A percentile compares a stretch with the other conserved stretches of the same genome.
Evolutionary conservation across 2,329 filamentous ascomycete genomes (phyloP).

Genomic region (Nigrograna mackinnonii): DNA sequence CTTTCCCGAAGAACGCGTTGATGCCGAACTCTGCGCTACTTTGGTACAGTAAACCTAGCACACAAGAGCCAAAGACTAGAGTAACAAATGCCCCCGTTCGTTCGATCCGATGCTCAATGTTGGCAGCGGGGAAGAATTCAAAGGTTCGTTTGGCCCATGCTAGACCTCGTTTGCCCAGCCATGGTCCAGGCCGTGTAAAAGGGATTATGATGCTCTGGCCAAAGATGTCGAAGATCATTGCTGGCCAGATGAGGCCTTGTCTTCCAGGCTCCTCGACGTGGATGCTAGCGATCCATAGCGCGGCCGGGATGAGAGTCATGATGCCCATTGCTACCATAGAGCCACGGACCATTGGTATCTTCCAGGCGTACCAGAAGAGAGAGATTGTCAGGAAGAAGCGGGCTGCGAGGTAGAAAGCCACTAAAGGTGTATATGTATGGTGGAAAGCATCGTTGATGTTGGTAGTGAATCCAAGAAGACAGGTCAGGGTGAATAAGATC

Average conservation of each 20-base stretch:
- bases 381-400: conserved; percentile 58
- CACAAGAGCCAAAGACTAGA: conserved; percentile 66
- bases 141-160: conserved; percentile 44
- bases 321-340: conserved; percentile 57
- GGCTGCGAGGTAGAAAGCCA: conserved; percentile 63
- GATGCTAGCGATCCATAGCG: conserved; percentile 64
- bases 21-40: conserved; percentile 55
- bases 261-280: conserved; percentile 59
- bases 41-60: conserved; percentile 65
- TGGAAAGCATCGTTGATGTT: conserved; percentile 62
- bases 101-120: conserved; percentile 69
- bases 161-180: conserved; percentile 14
- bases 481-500: conserved; percentile 65
- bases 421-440: conserved; percentile 60
- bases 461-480: conserved; percentile 65
- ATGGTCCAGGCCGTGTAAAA: conserved; percentile 27
- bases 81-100: conserved; percentile 67
- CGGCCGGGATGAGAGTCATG: conserved; percentile 51
- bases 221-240: conserved; percentile 59
- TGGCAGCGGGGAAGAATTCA: conserved; percentile 65
- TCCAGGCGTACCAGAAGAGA: conserved; percentile 49
- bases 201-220: conserved; percentile 50
- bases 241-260: conserved; percentile 60
- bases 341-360: conserved; percentile 62
- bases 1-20: conserved; percentile 65